Percentiles rank a stretch among this genome's conserved stretches.
Conservation (phyloP, 495 filamentous ascomycete genomes). For the Penicillium roqueforti region DNA sequence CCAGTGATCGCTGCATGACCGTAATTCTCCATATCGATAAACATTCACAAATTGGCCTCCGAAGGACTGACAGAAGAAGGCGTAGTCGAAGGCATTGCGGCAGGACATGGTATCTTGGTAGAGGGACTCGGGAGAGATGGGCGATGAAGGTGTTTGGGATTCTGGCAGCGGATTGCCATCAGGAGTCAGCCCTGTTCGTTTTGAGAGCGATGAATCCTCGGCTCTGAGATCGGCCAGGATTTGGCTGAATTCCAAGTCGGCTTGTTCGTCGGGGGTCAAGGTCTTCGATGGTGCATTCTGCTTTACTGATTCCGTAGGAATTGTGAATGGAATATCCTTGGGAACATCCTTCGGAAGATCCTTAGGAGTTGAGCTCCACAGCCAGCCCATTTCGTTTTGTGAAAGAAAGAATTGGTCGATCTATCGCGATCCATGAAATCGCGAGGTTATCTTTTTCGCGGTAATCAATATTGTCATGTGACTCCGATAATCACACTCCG, state of each 20-base stretch:
- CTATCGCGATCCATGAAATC: background rate
- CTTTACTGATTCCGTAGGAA: slow-evolving; percentile 9
- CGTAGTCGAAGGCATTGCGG: slow-evolving; percentile 82
- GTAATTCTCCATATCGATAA: slow-evolving; percentile 76
- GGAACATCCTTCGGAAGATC: slow-evolving; percentile 20
- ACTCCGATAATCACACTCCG: background rate
- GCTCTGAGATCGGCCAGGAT: slow-evolving; percentile 51
- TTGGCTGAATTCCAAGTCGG: slow-evolving; percentile 57
- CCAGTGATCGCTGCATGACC: slow-evolving; percentile 76
- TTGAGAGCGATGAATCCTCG: slow-evolving; percentile 25
- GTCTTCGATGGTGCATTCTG: slow-evolving; percentile 32
- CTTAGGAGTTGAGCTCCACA: slow-evolving; percentile 40
- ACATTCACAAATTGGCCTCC: slow-evolving; percentile 83
- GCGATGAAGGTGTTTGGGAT: slow-evolving; percentile 23
- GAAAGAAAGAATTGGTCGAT: background rate
- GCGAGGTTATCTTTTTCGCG: slow-evolving; percentile 6
- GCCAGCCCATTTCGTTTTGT: slow-evolving; percentile 46
- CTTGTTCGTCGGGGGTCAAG: slow-evolving; percentile 53
- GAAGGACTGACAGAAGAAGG: slow-evolving; percentile 92
- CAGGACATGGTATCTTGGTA: slow-evolving; percentile 84
- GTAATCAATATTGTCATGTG: slow-evolving; percentile 6
- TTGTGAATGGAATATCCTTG: slow-evolving; percentile 17
- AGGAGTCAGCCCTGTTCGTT: slow-evolving; percentile 15
- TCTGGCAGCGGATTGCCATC: slow-evolving; percentile 9
- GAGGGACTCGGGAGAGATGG: slow-evolving; percentile 56